Conservation (phyloP, 805 yeast genomes). For the Myxozyma monticola region DNA sequence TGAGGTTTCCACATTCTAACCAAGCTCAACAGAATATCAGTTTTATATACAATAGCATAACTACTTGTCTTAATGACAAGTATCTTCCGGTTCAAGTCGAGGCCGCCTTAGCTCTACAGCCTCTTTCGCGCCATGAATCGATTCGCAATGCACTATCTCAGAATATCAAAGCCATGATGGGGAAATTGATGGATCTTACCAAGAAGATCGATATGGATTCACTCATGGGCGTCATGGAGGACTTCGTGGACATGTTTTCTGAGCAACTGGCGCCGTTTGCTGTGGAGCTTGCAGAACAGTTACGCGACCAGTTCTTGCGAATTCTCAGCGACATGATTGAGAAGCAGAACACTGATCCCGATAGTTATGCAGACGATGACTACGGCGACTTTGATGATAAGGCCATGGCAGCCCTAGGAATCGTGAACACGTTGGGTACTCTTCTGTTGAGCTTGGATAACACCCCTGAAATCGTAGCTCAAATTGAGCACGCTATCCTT, state of each 20-base stretch:
- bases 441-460: constrained; percentile 80
- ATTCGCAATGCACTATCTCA: constrained; percentile 68
- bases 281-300: constrained; percentile 55
- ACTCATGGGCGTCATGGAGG: constrained; percentile 89
- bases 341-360: constrained; percentile 44
- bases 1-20: constrained; percentile 41
- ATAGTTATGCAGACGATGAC: constrained; percentile 43
- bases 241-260: constrained; percentile 84
- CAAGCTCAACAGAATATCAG: no score
- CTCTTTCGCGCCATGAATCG: constrained; percentile 62
- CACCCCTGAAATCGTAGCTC: constrained; percentile 62
- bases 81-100: constrained; percentile 76
- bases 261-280: constrained; percentile 91
- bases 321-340: constrained; percentile 70
- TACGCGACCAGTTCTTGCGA: constrained; percentile 62
- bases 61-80: constrained; percentile 49
- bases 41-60: constrained; percentile 45
- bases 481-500: constrained; percentile 63
- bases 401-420: constrained; percentile 77
- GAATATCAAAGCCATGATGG: constrained; percentile 79
- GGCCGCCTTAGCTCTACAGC: constrained; percentile 83
- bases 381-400: constrained; percentile 52
- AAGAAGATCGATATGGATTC: constrained; percentile 85
- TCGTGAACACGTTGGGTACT: constrained; percentile 78
- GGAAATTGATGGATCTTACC: constrained; percentile 68